phyloP scores from a whole-genome alignment of 441 rosid genomes.

The Pelargonium fulgidum region DNA sequence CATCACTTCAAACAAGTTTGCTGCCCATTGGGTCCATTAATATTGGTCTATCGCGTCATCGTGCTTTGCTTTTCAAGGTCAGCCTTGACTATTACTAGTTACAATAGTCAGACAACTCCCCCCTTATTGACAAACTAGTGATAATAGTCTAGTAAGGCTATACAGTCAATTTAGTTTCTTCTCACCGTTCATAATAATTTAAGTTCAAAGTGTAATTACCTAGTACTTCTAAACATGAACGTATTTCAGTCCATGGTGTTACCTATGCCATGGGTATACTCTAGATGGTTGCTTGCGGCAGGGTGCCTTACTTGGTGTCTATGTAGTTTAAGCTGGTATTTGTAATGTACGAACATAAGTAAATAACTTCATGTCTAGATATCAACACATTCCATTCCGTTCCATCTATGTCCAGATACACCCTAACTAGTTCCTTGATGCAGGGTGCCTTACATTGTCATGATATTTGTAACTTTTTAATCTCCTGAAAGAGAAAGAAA shows the following conservation, averaged over 20 bases:
- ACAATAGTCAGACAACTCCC: background rate
- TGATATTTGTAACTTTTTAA: too few species aligned
- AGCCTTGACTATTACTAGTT: slow-evolving; percentile 19
- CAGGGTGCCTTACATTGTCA: background rate
- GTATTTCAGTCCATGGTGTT: background rate
- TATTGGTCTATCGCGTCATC: slow-evolving; percentile 88
- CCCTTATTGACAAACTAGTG: background rate
- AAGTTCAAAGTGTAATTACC: background rate
- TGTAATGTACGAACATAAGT: background rate
- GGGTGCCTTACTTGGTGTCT: slow-evolving; percentile 3
- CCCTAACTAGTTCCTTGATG: background rate
- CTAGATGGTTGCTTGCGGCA: background rate
- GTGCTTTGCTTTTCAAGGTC: slow-evolving; percentile 98
- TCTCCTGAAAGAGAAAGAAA: background rate
- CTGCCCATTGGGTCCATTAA: slow-evolving; percentile 85
- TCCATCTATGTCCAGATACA: background rate
- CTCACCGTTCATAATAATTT: background rate
- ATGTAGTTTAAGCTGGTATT: background rate
- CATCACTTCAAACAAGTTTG: slow-evolving; percentile 61
- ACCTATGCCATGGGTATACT: background rate
- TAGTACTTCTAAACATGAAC: slow-evolving; percentile 7
- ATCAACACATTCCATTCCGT: background rate
- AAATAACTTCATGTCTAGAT: background rate
- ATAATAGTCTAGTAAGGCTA: background rate
- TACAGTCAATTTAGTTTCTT: background rate